Conservation (phyloP, 805 yeast genomes). For the Sugiyamaella marilandica region DNA sequence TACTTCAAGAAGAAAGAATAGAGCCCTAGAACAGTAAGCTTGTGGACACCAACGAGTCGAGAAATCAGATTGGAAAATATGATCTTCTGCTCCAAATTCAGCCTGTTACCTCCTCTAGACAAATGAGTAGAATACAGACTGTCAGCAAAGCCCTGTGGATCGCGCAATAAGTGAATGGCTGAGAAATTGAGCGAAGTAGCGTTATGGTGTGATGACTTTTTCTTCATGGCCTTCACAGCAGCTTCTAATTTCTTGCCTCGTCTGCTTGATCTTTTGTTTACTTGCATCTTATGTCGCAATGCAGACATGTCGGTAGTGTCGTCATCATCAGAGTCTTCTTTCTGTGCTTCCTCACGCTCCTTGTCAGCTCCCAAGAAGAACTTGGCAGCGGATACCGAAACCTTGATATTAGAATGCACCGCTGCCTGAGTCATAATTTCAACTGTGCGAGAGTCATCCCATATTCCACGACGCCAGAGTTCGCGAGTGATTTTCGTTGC, state of each 20-base stretch:
- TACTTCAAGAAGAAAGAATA: constrained; percentile 86
- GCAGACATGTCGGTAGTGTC: constrained; percentile 55
- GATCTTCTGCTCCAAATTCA: constrained; percentile 83
- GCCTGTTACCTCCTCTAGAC: constrained; percentile 60
- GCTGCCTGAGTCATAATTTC: constrained; percentile 97
- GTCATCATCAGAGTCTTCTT: constrained; percentile 52
- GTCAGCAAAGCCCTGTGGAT: constrained; percentile 98
- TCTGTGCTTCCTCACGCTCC: constrained; percentile 80
- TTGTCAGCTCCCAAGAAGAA: constrained; percentile 94
- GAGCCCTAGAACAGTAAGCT: constrained; percentile 81
- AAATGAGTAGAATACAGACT: constrained; percentile 67
- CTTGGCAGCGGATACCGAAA: constrained; percentile 81
- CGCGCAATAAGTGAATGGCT: constrained; percentile 89
- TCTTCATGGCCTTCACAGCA: constrained; percentile 67
- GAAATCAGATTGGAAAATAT: constrained; percentile 82
- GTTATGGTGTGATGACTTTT: constrained; percentile 42
- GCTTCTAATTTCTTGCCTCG: constrained; percentile 73
- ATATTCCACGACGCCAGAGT: constrained; percentile 94
- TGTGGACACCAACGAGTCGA: constrained; percentile 89
- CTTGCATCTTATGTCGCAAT: constrained; percentile 72
- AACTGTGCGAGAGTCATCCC: constrained; percentile 98
- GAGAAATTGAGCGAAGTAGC: constrained; percentile 81
- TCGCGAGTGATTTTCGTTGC: constrained; percentile 93
- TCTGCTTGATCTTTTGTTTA: constrained; percentile 77
- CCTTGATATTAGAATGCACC: constrained; percentile 78